phyloP scores from a whole-genome alignment of 2,329 filamentous ascomycete genomes.

The Cordyceps javanica region DNA sequence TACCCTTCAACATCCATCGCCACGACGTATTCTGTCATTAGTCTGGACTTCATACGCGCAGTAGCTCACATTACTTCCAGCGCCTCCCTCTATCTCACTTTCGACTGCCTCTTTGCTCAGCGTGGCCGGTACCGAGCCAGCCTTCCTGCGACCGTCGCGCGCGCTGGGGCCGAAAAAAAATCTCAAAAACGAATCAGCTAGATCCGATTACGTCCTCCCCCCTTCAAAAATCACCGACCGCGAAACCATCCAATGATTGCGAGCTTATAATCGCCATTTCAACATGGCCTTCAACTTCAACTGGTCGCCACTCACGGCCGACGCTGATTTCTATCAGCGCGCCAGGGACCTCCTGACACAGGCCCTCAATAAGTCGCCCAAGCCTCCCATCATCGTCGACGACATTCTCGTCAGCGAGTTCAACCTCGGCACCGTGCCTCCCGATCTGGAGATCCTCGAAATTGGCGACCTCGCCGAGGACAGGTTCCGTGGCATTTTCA shows the following conservation, averaged over 20 bases:
- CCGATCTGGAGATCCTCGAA: slow-evolving; percentile 93
- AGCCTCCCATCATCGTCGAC: slow-evolving; percentile 98
- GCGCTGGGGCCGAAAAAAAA: background rate
- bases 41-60: background rate
- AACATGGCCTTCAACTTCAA: slow-evolving; percentile 99
- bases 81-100: background rate
- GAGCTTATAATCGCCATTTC: slow-evolving; percentile 37
- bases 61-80: background rate
- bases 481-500: slow-evolving; percentile 95
- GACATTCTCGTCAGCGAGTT: slow-evolving; percentile 98
- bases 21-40: background rate
- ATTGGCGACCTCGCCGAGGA: slow-evolving; percentile 97
- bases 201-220: background rate
- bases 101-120: slow-evolving; percentile 6
- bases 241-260: slow-evolving; percentile 27
- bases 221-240: background rate
- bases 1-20: background rate
- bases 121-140: background rate
- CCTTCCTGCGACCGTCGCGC: background rate
- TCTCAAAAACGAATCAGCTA: background rate
- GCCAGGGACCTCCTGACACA: slow-evolving; percentile 91
- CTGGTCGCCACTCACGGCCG: slow-evolving; percentile 98
- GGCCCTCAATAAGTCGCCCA: slow-evolving; percentile 94
- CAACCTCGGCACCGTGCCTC: slow-evolving; percentile 90
- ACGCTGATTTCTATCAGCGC: slow-evolving; percentile 82